phyloP scores from a whole-genome alignment of 2,329 filamentous ascomycete species.

The Ceratocystis cacaofunesta region DNA sequence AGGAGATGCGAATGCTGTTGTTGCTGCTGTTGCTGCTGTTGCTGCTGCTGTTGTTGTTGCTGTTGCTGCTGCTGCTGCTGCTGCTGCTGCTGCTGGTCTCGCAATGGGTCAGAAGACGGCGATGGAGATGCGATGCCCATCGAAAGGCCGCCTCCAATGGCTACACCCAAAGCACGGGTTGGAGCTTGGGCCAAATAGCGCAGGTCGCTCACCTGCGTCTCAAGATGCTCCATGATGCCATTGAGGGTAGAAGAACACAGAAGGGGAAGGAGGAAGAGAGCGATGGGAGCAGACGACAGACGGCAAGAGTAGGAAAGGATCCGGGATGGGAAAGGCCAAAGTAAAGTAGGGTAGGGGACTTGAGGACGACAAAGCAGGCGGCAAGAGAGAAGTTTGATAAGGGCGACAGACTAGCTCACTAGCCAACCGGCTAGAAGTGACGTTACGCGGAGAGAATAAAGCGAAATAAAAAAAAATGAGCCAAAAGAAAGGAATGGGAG shows the following conservation, averaged over 20 bases:
- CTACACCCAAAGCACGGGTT: slow-evolving; percentile 23
- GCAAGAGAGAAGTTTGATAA: neutral
- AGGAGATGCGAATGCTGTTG: neutral
- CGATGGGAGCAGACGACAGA: neutral
- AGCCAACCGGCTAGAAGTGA: neutral
- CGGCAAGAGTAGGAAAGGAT: neutral
- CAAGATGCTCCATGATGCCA: slow-evolving; percentile 37
- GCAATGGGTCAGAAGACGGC: slow-evolving; percentile 34
- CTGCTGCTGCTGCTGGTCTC: slow-evolving; percentile 24
- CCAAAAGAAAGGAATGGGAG: neutral
- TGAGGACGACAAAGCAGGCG: neutral
- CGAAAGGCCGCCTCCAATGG: slow-evolving; percentile 11
- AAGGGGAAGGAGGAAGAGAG: neutral
- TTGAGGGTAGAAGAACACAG: slow-evolving; percentile 8
- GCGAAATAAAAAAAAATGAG: neutral
- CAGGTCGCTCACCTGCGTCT: slow-evolving; percentile 39
- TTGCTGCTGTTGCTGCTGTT: slow-evolving; percentile 9
- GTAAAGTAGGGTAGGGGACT: neutral
- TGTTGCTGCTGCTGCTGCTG: slow-evolving; percentile 10
- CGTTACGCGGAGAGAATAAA: neutral
- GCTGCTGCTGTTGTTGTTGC: slow-evolving; percentile 24
- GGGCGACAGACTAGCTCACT: neutral
- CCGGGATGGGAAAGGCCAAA: neutral
- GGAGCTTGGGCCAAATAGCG: slow-evolving; percentile 33
- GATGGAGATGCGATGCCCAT: slow-evolving; percentile 25